Base-by-base conservation (phyloP, 2,329 filamentous ascomycete species). In the Amauroascus niger region DNA sequence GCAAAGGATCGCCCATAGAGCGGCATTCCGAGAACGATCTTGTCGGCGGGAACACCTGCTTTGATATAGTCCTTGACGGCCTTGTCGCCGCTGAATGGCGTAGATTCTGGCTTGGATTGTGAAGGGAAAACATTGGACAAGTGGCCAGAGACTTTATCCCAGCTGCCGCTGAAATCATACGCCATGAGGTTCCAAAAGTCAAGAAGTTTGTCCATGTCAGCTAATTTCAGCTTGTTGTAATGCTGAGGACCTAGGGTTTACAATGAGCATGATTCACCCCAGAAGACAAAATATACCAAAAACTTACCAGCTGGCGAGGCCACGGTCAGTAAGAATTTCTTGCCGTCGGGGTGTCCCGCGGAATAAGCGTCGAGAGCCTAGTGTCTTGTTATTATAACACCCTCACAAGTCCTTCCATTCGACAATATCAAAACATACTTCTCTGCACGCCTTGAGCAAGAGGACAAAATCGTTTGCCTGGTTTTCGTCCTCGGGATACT, bases 11-110 rank as follows among this genome's bases (percentile, higher is more conserved):
- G 86, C 1, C 91, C 91, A 66, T 96, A 97, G 11, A 97, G 74
- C 1, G 91, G 90, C 86, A 96, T 91, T 2, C 91, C 90, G 13
- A 96, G 69, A 2, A 95, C 86, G 52, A 97, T 80, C 71, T 95
- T 96, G 57, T 75, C 65, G 0, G 82, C 66, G 0, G 77, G 64
- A 0, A 96, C 82, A 6, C 84, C 83, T 3, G 78, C 76, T 1
- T 71, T 65, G 14, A 79, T 73, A 71, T 96, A 97, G 61, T 81
- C 77, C 11, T 81, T 72, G 6, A 97, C 72, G 0, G 90, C 89
- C 0, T 77, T 74, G 3, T 80, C 74, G 2, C 86, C 87, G 69
- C 80, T 88, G 72, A 90, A 95, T 0, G 89, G 89, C 0, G 91
- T 96, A 50, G 76, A 75, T 1, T 69, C 60, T 0, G 86, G 80